phyloP scores from a whole-genome alignment of 2,329 filamentous ascomycete genomes.

The Colletotrichum tofieldiae region DNA sequence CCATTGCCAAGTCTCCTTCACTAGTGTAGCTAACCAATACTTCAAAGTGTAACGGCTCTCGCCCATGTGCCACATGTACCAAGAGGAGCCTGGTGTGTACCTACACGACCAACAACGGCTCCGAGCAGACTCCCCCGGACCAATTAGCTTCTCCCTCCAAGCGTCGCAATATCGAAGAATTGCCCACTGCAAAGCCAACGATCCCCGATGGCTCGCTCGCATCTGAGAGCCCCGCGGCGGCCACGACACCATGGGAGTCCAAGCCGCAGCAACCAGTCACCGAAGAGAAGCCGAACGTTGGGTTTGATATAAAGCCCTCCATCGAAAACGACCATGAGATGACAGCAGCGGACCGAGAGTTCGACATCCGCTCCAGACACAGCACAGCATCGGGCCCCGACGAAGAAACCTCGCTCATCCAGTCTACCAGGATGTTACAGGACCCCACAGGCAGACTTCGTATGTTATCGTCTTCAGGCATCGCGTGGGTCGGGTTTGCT shows the following conservation, averaged over 20 bases:
- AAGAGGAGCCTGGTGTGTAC: slow-evolving; percentile 45
- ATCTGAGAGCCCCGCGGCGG: slow-evolving; percentile 32
- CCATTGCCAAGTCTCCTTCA: slow-evolving; percentile 9
- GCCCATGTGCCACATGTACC: slow-evolving; percentile 46
- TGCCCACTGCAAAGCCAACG: slow-evolving; percentile 25
- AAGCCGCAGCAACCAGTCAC: slow-evolving; percentile 18
- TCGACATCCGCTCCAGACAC: slow-evolving; percentile 50
- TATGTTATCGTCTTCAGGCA: slow-evolving; percentile 52
- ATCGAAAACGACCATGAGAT: slow-evolving; percentile 31
- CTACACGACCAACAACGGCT: slow-evolving; percentile 40
- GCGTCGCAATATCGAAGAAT: slow-evolving; percentile 40
- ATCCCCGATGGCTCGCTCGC: slow-evolving; percentile 20
- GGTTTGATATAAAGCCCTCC: slow-evolving; percentile 37
- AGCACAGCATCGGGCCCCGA: slow-evolving; percentile 62
- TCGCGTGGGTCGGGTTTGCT: slow-evolving; percentile 1
- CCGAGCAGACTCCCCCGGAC: slow-evolving; percentile 35
- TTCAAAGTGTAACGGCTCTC: slow-evolving; percentile 46
- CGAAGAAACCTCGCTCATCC: slow-evolving; percentile 70
- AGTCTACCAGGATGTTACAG: slow-evolving; percentile 71
- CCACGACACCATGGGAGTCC: slow-evolving; percentile 34
- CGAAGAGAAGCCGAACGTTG: slow-evolving; percentile 30
- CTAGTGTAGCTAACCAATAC: slow-evolving; percentile 28
- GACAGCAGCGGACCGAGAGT: slow-evolving; percentile 32
- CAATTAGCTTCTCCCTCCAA: slow-evolving; percentile 41
- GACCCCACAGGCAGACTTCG: slow-evolving; percentile 71